Evolutionary conservation across 2,329 filamentous ascomycete species (phyloP).

Genomic region (Aurifilum marmelostoma): DNA sequence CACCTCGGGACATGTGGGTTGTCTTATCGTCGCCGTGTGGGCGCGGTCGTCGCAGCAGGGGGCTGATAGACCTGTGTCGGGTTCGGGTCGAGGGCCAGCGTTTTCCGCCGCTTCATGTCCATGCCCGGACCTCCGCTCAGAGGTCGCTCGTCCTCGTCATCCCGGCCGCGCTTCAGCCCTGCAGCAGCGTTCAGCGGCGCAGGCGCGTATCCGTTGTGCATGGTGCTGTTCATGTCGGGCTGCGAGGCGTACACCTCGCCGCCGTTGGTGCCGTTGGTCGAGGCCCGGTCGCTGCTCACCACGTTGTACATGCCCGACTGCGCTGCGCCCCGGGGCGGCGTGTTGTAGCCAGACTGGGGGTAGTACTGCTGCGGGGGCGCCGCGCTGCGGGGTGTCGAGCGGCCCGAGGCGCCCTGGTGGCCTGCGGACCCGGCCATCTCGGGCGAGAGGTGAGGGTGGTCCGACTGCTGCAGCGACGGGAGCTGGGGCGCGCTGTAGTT

Average conservation of each 20-base stretch:
- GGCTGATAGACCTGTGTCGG: conserved; percentile 39
- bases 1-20: not conserved
- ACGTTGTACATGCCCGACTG: conserved; percentile 88
- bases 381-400: conserved; percentile 83
- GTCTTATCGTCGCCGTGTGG: conserved; percentile 28
- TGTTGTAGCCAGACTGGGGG: conserved; percentile 71
- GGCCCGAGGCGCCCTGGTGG: conserved; percentile 79
- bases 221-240: conserved; percentile 57
- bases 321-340: conserved; percentile 71
- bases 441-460: conserved; percentile 76
- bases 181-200: conserved; percentile 67
- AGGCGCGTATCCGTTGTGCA: conserved; percentile 66
- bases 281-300: conserved; percentile 76
- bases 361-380: conserved; percentile 75
- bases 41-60: conserved; percentile 35
- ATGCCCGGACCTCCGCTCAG: conserved; percentile 35
- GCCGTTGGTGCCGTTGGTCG: conserved; percentile 66
- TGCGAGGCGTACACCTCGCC: conserved; percentile 74
- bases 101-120: conserved; percentile 44
- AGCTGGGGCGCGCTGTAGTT: conserved; percentile 74
- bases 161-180: conserved; percentile 46
- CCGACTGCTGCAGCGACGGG: conserved; percentile 66
- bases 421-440: conserved; percentile 82
- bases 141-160: conserved; percentile 48
- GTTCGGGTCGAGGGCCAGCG: conserved; percentile 37